These are phyloP conservation scores for Boletus coccyginus DNA, from an alignment of 768 basidiomycete species.

Conservation along the genomic window DNA sequence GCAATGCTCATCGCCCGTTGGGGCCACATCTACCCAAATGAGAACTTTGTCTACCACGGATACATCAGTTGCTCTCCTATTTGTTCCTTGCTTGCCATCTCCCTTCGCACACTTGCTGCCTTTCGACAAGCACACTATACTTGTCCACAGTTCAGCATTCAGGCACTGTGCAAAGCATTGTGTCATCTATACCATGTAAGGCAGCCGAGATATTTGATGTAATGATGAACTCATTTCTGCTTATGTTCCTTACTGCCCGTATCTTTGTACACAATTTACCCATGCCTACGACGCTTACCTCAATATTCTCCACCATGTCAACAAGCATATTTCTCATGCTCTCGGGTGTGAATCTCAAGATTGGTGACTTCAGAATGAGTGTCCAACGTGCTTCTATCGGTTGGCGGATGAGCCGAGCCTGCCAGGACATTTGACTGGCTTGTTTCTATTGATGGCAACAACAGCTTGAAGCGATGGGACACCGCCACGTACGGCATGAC, in stretches of 20 bases:
- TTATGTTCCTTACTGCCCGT: constrained; percentile 3
- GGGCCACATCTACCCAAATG: constrained; percentile 2
- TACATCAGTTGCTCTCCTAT: constrained; percentile 10
- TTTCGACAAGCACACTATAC: constrained; percentile 3
- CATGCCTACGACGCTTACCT: constrained; percentile 7
- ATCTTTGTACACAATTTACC: constrained; percentile 1
- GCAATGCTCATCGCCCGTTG: too few species aligned
- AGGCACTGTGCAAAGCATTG: not conserved
- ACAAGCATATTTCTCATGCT: not conserved
- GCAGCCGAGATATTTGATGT: too few species aligned
- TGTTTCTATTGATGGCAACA: constrained; percentile 5
- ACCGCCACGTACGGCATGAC: not conserved
- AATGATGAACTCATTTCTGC: too few species aligned
- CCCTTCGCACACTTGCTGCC: constrained; percentile 6
- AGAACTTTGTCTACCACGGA: constrained; percentile 3
- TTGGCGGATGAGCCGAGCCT: constrained; percentile 3
- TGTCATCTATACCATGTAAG: not conserved
- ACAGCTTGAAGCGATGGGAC: not conserved
- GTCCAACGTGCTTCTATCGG: constrained; percentile 11
- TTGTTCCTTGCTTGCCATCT: constrained; percentile 10
- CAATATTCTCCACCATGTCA: constrained; percentile 5
- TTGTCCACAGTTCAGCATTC: constrained; percentile 7
- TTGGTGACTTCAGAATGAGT: constrained; percentile 8
- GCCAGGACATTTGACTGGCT: not conserved
- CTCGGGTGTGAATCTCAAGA: not conserved